A percentile compares a stretch with the other conserved stretches of the same genome.
These are phyloP conservation scores for Geotrichum restrictum DNA, from an alignment of 1,139 yeast genomes.

Conservation along the genomic window DNA sequence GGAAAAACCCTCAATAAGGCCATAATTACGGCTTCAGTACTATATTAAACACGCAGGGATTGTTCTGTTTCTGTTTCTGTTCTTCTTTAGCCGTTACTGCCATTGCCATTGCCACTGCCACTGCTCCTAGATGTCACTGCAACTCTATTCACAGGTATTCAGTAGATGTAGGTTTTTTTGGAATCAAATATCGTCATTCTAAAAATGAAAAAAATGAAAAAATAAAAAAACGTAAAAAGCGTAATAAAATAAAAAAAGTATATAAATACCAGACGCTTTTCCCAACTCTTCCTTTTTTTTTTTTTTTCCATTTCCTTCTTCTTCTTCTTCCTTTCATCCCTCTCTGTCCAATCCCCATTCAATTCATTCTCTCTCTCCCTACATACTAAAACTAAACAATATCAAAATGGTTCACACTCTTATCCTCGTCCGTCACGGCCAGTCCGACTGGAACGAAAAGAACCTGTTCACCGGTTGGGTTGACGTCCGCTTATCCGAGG, in stretches of 20 bases:
- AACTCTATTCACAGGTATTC: too few relatives aligned
- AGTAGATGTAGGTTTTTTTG: too few relatives aligned
- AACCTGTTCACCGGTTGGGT: slow-evolving; percentile 99
- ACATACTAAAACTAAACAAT: neutral
- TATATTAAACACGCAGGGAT: too few relatives aligned
- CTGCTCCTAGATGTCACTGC: too few relatives aligned
- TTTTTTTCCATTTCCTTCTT: neutral
- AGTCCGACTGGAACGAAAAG: slow-evolving; percentile 98
- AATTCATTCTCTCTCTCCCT: neutral
- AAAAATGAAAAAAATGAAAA: too few relatives aligned
- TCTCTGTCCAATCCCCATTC: neutral
- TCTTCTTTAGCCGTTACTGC: too few relatives aligned
- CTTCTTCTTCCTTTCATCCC: too few relatives aligned
- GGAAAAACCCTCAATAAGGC: too few relatives aligned
- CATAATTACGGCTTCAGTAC: too few relatives aligned
- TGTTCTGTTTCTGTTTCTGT: too few relatives aligned
- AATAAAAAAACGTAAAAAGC: neutral
- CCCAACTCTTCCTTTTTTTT: neutral
- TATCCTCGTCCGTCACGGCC: slow-evolving; percentile 76
- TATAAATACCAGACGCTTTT: neutral
- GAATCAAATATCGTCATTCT: too few relatives aligned
- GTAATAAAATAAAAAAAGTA: neutral
- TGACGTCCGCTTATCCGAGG: slow-evolving; percentile 79
- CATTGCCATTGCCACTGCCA: too few relatives aligned
- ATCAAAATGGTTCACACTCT: slow-evolving; percentile 33